A percentile compares a stretch with the other conserved stretches of the same genome.
phyloP scores from a whole-genome alignment of 164 flowering plant species.

The Paratinospora sagittata region DNA sequence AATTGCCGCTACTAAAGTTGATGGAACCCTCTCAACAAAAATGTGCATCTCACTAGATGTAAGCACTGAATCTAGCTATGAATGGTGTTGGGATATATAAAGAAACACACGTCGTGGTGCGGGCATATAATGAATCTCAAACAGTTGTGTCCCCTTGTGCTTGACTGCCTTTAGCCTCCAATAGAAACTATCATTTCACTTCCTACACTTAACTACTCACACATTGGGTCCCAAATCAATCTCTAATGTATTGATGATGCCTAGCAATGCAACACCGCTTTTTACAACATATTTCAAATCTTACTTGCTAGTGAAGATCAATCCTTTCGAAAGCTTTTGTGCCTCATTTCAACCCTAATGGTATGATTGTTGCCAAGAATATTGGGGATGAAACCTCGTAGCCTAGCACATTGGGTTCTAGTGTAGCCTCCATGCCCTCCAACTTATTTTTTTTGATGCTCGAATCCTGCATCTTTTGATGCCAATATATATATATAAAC shows the following conservation, averaged over 20 bases:
- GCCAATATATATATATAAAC: too few species aligned
- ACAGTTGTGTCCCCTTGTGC: not conserved
- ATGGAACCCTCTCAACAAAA: not conserved
- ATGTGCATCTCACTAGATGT: not conserved
- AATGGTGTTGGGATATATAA: not conserved
- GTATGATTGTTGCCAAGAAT: not conserved
- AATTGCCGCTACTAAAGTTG: not conserved
- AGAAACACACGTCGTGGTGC: not conserved
- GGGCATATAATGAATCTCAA: not conserved
- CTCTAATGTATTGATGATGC: not conserved
- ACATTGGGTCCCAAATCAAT: not conserved
- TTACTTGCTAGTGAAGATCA: not conserved
- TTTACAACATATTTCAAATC: not conserved
- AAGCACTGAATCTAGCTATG: not conserved
- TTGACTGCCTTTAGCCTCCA: not conserved
- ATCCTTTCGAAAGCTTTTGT: not conserved
- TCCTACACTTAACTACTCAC: not conserved
- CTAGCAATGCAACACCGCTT: not conserved
- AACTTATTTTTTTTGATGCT: too few species aligned
- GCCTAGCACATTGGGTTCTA: not conserved
- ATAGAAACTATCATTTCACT: not conserved
- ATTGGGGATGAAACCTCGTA: not conserved
- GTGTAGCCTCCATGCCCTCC: not conserved
- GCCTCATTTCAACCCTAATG: not conserved
- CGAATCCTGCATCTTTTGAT: not conserved